Conservation (phyloP, 805 yeast species). For the Ogataea paradorogensis region DNA sequence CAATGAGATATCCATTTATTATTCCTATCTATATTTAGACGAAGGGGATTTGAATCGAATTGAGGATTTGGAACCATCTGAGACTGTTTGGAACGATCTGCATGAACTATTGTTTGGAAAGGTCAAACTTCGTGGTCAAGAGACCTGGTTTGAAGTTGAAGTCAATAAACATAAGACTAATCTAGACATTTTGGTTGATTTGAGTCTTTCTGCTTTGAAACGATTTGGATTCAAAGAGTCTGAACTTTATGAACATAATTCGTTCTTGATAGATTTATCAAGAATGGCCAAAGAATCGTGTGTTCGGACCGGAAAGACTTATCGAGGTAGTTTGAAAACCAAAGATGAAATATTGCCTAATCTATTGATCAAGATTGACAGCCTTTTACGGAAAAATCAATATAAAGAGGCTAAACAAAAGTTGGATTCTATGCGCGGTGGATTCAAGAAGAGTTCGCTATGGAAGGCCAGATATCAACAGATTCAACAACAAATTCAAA, state of each 20-base stretch:
- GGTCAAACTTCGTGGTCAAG: slow-evolving; percentile 21
- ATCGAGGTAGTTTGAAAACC: slow-evolving; percentile 9
- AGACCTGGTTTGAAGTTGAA: slow-evolving; percentile 18
- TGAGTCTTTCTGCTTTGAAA: slow-evolving; percentile 14
- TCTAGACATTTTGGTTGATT: slow-evolving; percentile 26
- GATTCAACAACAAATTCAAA: slow-evolving; percentile 19
- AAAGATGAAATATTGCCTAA: slow-evolving; percentile 15
- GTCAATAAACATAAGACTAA: slow-evolving; percentile 20
- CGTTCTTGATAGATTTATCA: slow-evolving; percentile 23
- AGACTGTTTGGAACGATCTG: slow-evolving; percentile 40
- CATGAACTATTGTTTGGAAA: slow-evolving; percentile 33
- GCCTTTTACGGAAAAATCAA: slow-evolving; percentile 20
- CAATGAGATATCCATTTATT: slow-evolving; percentile 43
- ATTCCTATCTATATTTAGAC: slow-evolving; percentile 36
- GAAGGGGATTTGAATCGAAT: slow-evolving; percentile 27
- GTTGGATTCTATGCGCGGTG: slow-evolving; percentile 34
- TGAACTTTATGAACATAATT: slow-evolving; percentile 22
- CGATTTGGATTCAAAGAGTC: slow-evolving; percentile 23
- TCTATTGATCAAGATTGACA: slow-evolving; percentile 16
- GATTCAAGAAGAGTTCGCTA: slow-evolving; percentile 39
- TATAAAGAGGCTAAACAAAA: slow-evolving; percentile 39
- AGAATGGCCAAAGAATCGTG: slow-evolving; percentile 22
- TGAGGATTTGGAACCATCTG: slow-evolving; percentile 38
- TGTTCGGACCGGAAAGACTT: slow-evolving; percentile 5
- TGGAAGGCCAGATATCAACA: slow-evolving; percentile 34